Evolutionary conservation across 1,139 yeast species (phyloP), one percentile per base, ranked within the genome.

Genomic region (Hemisphaericaspora lyxosophila): DNA sequence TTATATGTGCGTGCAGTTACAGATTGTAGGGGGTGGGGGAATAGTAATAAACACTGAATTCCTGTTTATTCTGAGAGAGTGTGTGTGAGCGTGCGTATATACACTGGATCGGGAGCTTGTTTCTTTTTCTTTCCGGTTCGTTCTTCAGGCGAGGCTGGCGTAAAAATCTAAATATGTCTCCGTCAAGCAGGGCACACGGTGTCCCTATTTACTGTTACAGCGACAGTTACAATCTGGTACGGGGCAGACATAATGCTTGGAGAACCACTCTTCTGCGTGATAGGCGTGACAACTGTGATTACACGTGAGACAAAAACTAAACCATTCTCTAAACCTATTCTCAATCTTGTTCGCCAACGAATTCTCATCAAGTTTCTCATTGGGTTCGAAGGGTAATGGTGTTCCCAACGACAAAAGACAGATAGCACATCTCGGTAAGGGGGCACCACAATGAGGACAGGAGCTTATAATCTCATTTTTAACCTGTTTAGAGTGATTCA

Each of bases 231-330:
- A 92, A 38, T 89, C 96, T 0, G 97, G 96, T 2, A 90, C 96
- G 0, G 98, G 97, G 55, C 98, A 92, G 2, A 86, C 78, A 41
- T 76, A 78, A 52, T 90, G 96, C 57, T 82, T 83, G 14, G 83
- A 75, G 55, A 92, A 92, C 97, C 97, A 92, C 54, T 88, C 95
- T 49, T 85, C 89, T 0, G 97, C 97, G 59, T 92, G 97, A 12
- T 84, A 88, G 0, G 95, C 90, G 63, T 92, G 98, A 74, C 84
- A 81, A 1, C 97, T 96, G 54, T 92, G 97, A 55, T 85, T 87
- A 57, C 97, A 92, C 19, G 83, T 79, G 46, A 92, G 66, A 55
- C 98, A 92, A 60, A 88, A 88, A 48, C 94, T 86, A 48, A 92
- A 89, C 95, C 96, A 82, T 47, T 81, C 80, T 42, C 73, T 61